Conservation (phyloP, 139 green algal genomes). For the Haematococcus sp. region DNA sequence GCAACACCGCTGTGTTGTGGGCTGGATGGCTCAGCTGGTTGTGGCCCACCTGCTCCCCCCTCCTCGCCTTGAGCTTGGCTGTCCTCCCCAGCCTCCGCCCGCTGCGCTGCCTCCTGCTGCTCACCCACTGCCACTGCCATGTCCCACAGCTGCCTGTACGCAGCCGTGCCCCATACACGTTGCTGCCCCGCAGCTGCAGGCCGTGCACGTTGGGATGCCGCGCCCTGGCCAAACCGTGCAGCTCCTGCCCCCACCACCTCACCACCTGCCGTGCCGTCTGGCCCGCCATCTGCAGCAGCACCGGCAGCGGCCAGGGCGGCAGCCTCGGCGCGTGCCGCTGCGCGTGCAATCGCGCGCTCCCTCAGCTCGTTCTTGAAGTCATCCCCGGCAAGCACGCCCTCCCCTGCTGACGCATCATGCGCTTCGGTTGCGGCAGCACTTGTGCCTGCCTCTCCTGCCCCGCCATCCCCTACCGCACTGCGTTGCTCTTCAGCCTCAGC, state of each 20-base stretch:
- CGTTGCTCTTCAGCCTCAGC: no score
- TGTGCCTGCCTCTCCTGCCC: no score
- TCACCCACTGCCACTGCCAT: slow-evolving; percentile 50
- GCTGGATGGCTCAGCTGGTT: no score
- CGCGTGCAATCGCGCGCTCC: slow-evolving; percentile 25
- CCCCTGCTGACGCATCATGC: neutral
- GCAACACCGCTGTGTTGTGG: no score
- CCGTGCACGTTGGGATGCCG: neutral
- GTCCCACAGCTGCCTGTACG: slow-evolving; percentile 55
- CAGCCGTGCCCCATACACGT: slow-evolving; percentile 50
- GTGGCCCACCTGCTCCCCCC: no score
- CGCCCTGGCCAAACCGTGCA: neutral
- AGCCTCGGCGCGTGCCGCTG: slow-evolving; percentile 20
- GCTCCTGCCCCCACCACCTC: neutral
- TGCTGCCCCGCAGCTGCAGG: slow-evolving; percentile 1
- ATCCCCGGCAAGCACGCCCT: neutral
- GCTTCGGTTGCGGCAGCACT: no score
- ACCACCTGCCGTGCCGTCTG: no score
- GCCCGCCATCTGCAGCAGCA: neutral
- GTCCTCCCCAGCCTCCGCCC: no score
- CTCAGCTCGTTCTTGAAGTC: slow-evolving; percentile 33
- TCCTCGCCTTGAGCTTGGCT: no score
- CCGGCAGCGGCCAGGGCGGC: slow-evolving; percentile 3
- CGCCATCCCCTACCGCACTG: no score
- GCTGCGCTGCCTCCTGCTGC: neutral